A percentile compares a stretch with the other conserved stretches of the same genome.
Conservation (phyloP, 345 rosid genomes). For the Gossypium stocksii region DNA sequence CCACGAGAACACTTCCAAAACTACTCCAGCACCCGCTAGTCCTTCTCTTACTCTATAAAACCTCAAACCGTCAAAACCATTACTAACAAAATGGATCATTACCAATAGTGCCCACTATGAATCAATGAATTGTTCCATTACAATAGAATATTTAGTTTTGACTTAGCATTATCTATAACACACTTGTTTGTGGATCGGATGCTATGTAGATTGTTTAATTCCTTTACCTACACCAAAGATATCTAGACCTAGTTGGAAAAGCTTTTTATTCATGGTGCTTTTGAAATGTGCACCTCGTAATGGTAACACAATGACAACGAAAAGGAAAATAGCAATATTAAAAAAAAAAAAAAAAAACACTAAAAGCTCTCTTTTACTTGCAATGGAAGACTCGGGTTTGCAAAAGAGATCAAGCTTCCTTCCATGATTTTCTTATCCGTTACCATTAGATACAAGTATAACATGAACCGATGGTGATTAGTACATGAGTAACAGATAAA, state of each 20-base stretch:
- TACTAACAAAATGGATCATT: constrained; percentile 16
- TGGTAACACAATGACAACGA: constrained; percentile 12
- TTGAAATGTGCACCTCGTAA: constrained; percentile 8
- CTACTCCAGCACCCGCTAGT: no score
- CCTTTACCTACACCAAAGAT: constrained; percentile 13
- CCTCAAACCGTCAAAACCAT: no score
- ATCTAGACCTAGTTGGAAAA: constrained; percentile 1
- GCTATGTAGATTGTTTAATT: constrained; percentile 8
- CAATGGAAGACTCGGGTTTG: neutral
- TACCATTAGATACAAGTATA: no score
- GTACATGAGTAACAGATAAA: no score
- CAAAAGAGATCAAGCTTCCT: constrained; percentile 9
- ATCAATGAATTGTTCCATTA: neutral
- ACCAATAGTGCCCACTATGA: constrained; percentile 13
- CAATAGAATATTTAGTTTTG: constrained; percentile 1
- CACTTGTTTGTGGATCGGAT: constrained; percentile 18
- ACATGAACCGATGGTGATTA: no score
- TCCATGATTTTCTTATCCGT: no score
- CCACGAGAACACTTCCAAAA: no score
- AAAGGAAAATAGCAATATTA: neutral
- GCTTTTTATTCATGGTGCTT: constrained; percentile 16
- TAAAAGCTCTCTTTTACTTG: constrained; percentile 11
- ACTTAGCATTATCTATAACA: constrained; percentile 22
- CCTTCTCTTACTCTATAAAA: no score
- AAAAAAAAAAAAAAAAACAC: no score